phyloP scores from a whole-genome alignment of 768 basidiomycete species.

The Tulasnella sp. region DNA sequence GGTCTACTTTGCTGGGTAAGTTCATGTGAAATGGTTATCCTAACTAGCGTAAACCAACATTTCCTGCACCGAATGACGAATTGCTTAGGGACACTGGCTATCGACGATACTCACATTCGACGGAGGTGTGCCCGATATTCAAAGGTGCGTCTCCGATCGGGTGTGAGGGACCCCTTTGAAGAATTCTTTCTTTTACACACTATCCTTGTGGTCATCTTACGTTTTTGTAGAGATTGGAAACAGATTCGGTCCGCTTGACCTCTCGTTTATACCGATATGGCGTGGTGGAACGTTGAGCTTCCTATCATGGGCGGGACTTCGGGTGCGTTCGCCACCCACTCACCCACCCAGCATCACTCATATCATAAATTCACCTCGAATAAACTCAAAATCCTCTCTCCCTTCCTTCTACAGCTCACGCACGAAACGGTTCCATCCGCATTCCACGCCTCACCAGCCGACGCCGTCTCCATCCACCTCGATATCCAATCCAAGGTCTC shows the following conservation, averaged over 20 bases:
- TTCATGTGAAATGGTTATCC: neutral
- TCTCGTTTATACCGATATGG: slow-evolving; percentile 37
- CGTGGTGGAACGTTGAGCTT: slow-evolving; percentile 33
- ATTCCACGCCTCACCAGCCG: slow-evolving; percentile 33
- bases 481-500: slow-evolving; percentile 31
- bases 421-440: slow-evolving; percentile 28
- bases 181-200: neutral
- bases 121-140: slow-evolving; percentile 31
- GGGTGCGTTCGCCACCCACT: slow-evolving; percentile 23
- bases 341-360: neutral
- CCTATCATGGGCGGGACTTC: slow-evolving; percentile 29
- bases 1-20: slow-evolving; percentile 27
- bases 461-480: slow-evolving; percentile 31
- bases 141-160: slow-evolving; percentile 21
- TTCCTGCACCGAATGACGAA: neutral
- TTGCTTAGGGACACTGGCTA: slow-evolving; percentile 32
- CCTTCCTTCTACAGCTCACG: slow-evolving; percentile 19
- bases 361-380: neutral
- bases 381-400: neutral
- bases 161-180: too few species aligned
- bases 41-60: neutral
- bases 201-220: neutral
- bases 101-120: slow-evolving; percentile 20
- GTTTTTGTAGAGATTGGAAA: slow-evolving; percentile 30
- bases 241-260: slow-evolving; percentile 32